phyloP scores from a whole-genome alignment of 345 rosid species.

The Gossypium australe region DNA sequence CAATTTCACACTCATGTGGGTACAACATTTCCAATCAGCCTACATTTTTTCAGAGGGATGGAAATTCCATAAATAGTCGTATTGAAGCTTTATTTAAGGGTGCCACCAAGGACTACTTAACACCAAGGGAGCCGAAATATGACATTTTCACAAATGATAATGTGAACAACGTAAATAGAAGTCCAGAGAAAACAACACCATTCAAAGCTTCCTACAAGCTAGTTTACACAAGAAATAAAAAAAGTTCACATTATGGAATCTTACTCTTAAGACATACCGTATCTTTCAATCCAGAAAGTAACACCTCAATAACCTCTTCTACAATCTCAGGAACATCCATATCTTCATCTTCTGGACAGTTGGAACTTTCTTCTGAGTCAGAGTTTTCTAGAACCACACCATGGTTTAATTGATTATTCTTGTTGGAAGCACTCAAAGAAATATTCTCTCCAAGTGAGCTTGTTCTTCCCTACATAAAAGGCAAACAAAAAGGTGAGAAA shows the following conservation, averaged over 20 bases:
- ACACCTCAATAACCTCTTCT: constrained; percentile 87
- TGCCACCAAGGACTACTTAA: background rate
- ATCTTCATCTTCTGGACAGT: constrained; percentile 53
- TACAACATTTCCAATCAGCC: background rate
- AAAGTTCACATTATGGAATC: constrained; percentile 19
- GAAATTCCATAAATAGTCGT: background rate
- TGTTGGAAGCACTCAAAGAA: constrained; percentile 32
- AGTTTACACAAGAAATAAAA: constrained; percentile 12
- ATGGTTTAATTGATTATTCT: constrained; percentile 30
- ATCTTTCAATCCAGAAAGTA: constrained; percentile 82
- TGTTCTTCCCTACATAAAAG: constrained; percentile 48
- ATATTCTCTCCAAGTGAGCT: constrained; percentile 61
- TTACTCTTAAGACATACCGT: constrained; percentile 59
- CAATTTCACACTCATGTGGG: background rate
- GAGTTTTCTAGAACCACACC: constrained; percentile 15
- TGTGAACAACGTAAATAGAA: constrained; percentile 6
- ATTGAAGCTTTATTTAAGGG: background rate
- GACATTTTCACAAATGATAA: background rate
- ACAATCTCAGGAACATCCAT: constrained; percentile 82
- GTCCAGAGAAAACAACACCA: constrained; percentile 5
- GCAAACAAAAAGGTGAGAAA: constrained; percentile 21
- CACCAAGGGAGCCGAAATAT: background rate
- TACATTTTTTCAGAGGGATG: background rate
- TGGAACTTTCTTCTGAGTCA: constrained; percentile 31
- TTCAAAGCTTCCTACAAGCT: constrained; percentile 7